Conservation (phyloP, 768 basidiomycete genomes). For the Lentinula detonsa region DNA sequence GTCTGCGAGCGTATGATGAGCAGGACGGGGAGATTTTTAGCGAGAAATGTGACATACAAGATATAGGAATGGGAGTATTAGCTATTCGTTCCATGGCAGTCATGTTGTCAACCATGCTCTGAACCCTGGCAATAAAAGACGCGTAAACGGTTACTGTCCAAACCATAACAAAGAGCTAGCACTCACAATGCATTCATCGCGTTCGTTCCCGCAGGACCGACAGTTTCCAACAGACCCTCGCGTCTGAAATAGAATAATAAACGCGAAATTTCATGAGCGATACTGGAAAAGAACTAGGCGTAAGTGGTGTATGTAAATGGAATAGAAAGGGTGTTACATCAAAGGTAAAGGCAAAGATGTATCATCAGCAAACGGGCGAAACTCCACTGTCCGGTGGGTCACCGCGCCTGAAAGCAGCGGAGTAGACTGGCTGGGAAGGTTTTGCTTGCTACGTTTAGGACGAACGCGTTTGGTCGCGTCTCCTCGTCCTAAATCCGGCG, state of each 20-base stretch:
- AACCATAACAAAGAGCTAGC: conserved; percentile 1
- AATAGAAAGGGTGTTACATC: conserved; percentile 34
- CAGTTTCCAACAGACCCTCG: conserved; percentile 79
- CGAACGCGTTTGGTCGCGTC: conserved; percentile 67
- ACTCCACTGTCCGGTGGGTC: conserved; percentile 48
- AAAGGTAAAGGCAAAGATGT: conserved; percentile 78
- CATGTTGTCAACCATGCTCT: conserved; percentile 81
- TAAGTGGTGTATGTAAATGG: not conserved
- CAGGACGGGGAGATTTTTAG: not conserved
- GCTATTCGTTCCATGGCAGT: conserved; percentile 87
- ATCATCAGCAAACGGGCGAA: conserved; percentile 51
- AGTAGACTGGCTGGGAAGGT: conserved; percentile 38
- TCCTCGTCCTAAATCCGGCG: conserved; percentile 17
- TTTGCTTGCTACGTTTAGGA: conserved; percentile 65
- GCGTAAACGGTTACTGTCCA: not conserved
- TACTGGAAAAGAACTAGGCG: conserved; percentile 31
- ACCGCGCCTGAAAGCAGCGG: conserved; percentile 53
- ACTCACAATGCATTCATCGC: conserved; percentile 63
- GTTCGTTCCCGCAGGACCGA: conserved; percentile 88
- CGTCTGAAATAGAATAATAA: conserved; percentile 68
- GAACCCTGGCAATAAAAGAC: conserved; percentile 39
- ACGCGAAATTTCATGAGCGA: conserved; percentile 75
- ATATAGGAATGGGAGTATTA: conserved; percentile 77
- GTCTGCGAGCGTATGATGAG: conserved; percentile 36
- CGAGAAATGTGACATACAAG: conserved; percentile 40